phyloP scores from a whole-genome alignment of 805 yeast species.

The Wickerhamiella kazuoi region DNA sequence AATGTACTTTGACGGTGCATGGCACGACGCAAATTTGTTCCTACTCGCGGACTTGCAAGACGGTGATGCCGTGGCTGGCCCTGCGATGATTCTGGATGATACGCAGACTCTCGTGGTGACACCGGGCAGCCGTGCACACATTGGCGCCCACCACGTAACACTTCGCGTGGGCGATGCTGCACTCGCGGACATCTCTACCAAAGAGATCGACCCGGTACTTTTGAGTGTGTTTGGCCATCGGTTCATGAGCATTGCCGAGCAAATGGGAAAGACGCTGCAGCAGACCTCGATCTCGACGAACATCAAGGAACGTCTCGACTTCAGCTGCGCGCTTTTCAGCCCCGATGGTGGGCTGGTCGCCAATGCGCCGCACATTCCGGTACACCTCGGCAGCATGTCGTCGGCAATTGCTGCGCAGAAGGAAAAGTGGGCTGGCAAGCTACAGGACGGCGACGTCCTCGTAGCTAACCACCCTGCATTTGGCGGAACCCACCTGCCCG shows the following conservation, averaged over 20 bases:
- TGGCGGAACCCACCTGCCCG: slow-evolving; percentile 82
- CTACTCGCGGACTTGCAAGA: slow-evolving; percentile 33
- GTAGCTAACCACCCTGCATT: slow-evolving; percentile 66
- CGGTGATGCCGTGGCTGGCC: slow-evolving; percentile 45
- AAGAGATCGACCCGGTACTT: slow-evolving; percentile 45
- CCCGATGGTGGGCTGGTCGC: slow-evolving; percentile 65
- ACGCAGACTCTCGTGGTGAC: slow-evolving; percentile 67
- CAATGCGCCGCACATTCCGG: slow-evolving; percentile 80
- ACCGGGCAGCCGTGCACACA: slow-evolving; percentile 39
- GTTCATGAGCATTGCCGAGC: slow-evolving; percentile 83
- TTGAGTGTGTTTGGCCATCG: slow-evolving; percentile 66
- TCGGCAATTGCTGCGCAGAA: slow-evolving; percentile 57
- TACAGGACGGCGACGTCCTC: slow-evolving; percentile 57
- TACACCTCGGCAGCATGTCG: slow-evolving; percentile 74
- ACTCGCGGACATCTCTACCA: slow-evolving; percentile 6
- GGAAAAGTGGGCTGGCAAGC: slow-evolving; percentile 41
- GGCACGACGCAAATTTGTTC: slow-evolving; percentile 36
- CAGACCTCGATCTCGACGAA: slow-evolving; percentile 69
- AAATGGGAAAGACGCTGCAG: slow-evolving; percentile 67
- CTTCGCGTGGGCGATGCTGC: slow-evolving; percentile 21
- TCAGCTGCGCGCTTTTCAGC: slow-evolving; percentile 70
- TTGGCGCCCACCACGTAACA: slow-evolving; percentile 45
- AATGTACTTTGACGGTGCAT: slow-evolving; percentile 40
- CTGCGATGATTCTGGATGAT: slow-evolving; percentile 60
- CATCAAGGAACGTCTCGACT: slow-evolving; percentile 68